phyloP scores from a whole-genome alignment of 352 stramenopile species.

The Pythium chondricola region DNA sequence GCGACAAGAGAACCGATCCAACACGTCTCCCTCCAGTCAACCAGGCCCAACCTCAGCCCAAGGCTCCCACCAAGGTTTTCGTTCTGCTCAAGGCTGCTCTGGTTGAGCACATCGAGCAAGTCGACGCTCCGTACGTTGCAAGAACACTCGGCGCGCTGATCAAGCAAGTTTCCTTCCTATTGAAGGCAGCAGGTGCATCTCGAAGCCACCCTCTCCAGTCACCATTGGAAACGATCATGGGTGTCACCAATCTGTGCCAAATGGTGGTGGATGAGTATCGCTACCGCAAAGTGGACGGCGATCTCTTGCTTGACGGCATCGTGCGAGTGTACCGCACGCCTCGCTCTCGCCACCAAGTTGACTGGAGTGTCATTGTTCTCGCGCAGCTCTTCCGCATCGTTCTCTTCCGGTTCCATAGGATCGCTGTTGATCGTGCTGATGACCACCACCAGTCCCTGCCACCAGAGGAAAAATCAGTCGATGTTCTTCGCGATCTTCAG shows the following conservation, averaged over 20 bases:
- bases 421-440: neutral
- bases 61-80: conserved; percentile 5
- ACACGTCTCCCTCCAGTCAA: too few species aligned
- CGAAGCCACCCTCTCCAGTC: neutral
- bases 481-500: conserved; percentile 1
- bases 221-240: neutral
- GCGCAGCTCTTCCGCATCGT: conserved; percentile 5
- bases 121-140: conserved; percentile 22
- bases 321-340: conserved; percentile 8
- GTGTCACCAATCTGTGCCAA: conserved; percentile 1
- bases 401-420: conserved; percentile 1
- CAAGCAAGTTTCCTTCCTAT: conserved; percentile 23
- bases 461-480: neutral
- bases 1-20: too few species aligned
- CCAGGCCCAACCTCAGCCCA: too few species aligned
- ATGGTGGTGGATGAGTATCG: conserved; percentile 3
- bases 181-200: conserved; percentile 12
- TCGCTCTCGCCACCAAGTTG: conserved; percentile 6
- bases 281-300: neutral
- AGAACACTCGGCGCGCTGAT: conserved; percentile 31
- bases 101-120: conserved; percentile 22
- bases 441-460: neutral
- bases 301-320: conserved; percentile 4
- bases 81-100: conserved; percentile 21
- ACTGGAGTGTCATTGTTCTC: conserved; percentile 7